phyloP scores from a whole-genome alignment of 2,329 filamentous ascomycete genomes.

The Paecilomyces sp. region DNA sequence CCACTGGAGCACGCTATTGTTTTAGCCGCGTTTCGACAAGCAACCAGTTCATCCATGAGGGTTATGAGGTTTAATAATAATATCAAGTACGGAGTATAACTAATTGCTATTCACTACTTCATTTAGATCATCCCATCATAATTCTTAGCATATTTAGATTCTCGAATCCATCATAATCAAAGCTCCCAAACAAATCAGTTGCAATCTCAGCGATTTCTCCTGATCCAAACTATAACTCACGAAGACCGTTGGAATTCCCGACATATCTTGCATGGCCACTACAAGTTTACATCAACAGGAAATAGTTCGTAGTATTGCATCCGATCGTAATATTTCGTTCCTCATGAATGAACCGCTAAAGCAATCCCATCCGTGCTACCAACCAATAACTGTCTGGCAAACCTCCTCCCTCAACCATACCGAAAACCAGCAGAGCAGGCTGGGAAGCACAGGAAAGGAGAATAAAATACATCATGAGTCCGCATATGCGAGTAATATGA shows the following conservation, averaged over 20 bases:
- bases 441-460: background rate
- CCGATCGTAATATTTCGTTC: conserved; percentile 8
- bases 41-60: no score
- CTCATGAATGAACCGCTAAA: conserved; percentile 5
- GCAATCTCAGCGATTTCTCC: no score
- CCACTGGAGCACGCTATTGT: background rate
- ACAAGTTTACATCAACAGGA: background rate
- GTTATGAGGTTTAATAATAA: no score
- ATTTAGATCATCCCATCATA: no score
- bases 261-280: no score
- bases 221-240: no score
- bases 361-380: background rate
- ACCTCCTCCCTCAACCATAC: background rate
- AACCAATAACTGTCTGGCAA: background rate
- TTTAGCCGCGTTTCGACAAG: background rate
- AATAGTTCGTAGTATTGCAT: background rate
- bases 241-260: no score
- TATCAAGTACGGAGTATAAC: no score
- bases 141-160: no score
- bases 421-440: background rate
- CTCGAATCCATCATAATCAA: background rate
- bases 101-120: no score
- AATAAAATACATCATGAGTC: conserved; percentile 11
- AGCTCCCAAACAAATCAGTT: no score
- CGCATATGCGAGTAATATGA: background rate